A percentile compares a stretch with the other conserved stretches of the same genome.
phyloP scores from a whole-genome alignment of 2,329 filamentous ascomycete genomes.

The Ophiocordyceps polyrhachis-furcata region DNA sequence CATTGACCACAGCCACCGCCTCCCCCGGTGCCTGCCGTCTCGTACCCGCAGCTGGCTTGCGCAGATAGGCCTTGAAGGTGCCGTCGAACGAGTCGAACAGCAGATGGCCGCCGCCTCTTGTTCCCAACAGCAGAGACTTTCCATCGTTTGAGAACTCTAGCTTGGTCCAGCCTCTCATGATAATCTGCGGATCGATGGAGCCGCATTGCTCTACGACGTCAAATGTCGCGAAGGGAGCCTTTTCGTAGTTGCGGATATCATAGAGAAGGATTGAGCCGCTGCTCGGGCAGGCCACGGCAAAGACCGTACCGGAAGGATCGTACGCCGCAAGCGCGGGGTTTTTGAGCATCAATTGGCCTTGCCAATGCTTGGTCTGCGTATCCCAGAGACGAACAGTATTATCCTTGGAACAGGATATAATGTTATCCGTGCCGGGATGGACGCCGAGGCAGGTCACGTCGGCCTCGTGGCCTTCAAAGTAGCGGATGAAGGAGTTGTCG shows the following conservation, averaged over 20 bases:
- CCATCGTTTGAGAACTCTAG: conserved; percentile 95
- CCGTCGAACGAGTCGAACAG: conserved; percentile 88
- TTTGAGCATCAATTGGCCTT: conserved; percentile 63
- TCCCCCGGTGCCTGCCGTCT: conserved; percentile 36
- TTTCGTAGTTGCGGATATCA: conserved; percentile 85
- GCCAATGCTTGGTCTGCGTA: conserved; percentile 58
- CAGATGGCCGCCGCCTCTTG: conserved; percentile 70
- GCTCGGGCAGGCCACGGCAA: conserved; percentile 70
- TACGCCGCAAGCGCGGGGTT: conserved; percentile 72
- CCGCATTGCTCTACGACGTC: conserved; percentile 47
- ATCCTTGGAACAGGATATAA: conserved; percentile 81
- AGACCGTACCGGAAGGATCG: conserved; percentile 81
- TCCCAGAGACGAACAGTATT: conserved; percentile 89
- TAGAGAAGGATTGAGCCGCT: conserved; percentile 74
- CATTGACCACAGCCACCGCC: conserved; percentile 9
- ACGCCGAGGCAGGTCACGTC: conserved; percentile 69
- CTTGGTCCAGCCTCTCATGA: conserved; percentile 62
- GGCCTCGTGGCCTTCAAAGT: conserved; percentile 80
- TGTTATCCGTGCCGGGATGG: conserved; percentile 74
- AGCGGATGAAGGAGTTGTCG: conserved; percentile 90
- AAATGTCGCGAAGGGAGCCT: conserved; percentile 71
- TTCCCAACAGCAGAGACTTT: conserved; percentile 68
- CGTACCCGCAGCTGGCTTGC: conserved; percentile 34
- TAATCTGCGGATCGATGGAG: conserved; percentile 34
- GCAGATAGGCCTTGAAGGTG: conserved; percentile 54